Evolutionary conservation across 352 stramenopile species (phyloP), one percentile per base, ranked within the genome.

Genomic region (Phytophthora aleatoria): DNA sequence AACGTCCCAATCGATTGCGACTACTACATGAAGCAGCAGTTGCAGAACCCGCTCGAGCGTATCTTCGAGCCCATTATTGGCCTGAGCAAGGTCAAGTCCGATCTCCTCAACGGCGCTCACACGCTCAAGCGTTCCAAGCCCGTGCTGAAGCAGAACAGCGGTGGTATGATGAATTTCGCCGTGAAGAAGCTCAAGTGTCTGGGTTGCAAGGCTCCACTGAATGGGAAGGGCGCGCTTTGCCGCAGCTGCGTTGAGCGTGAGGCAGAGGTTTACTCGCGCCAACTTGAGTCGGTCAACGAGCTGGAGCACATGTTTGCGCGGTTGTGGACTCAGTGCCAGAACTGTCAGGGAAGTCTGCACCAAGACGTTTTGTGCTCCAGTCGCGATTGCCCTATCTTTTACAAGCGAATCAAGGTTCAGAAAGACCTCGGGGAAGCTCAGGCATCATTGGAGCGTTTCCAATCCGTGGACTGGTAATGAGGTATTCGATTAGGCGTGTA

Each of bases 331-430:
- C 90, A 98, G 61, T 99, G 97, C 61, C 98, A 99, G 82, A 91
- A 98, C 71, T 99, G 98, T 73, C 97, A 99, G 81, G 97, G 96
- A 35, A 98, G 91, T 71, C 77, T 99, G 50, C 96, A 99, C 74
- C 97, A 98, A 72, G 85, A 94, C 41, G 88, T 95, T 65, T 72
- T 97, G n/a, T 99, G 97, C 81, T 98, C 95, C 39, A 98, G 95
- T 66, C 94, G 97, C 68, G 98, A 99, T 66, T 99, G 98, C 58
- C 95, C 95, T 31, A 99, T 99, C 63, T 99, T 99, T 73, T 99
- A 99, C 83, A 98, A 99, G 69, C 93, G 98, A 56, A 99, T 99
- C 74, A 99, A 99, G 84, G 97, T 99, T 31, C 95, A 99, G 77
- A 98, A 98, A 67, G 98, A 99, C 61, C 90, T 99, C 54, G 84